Conservation (phyloP, 179 eudicot species). For the Silene coronaria region DNA sequence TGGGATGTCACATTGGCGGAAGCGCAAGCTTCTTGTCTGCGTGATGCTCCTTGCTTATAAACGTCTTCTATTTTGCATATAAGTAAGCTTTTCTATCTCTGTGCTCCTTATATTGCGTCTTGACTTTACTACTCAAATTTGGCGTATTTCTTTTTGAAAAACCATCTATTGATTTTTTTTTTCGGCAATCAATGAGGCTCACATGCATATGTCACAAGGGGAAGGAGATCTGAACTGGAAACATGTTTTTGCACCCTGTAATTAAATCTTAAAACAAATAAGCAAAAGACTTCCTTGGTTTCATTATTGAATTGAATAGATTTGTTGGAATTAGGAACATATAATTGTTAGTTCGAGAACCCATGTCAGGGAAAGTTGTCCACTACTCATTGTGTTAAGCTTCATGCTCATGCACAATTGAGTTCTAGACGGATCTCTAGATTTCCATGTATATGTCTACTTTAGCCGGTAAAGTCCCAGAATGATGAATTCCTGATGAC, state of each 20-base stretch:
- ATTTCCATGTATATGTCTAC: background rate
- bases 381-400: no score
- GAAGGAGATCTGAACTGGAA: no score
- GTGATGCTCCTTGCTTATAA: constrained; percentile 26
- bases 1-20: constrained; percentile 22
- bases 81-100: constrained; percentile 23
- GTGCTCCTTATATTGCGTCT: background rate
- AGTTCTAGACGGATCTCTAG: background rate
- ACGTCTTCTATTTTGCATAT: constrained; percentile 22
- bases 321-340: background rate
- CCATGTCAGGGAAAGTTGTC: background rate
- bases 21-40: constrained; percentile 28
- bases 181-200: no score
- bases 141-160: background rate
- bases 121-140: background rate
- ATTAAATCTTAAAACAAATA: background rate
- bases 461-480: no score
- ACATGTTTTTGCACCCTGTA: no score
- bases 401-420: background rate
- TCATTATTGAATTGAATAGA: background rate
- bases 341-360: background rate
- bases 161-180: no score
- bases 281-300: background rate
- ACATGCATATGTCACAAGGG: no score
- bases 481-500: no score